These are phyloP conservation scores for Leishmania lainsoni DNA, from an alignment of 208 protist species.

Conservation along the genomic window DNA sequence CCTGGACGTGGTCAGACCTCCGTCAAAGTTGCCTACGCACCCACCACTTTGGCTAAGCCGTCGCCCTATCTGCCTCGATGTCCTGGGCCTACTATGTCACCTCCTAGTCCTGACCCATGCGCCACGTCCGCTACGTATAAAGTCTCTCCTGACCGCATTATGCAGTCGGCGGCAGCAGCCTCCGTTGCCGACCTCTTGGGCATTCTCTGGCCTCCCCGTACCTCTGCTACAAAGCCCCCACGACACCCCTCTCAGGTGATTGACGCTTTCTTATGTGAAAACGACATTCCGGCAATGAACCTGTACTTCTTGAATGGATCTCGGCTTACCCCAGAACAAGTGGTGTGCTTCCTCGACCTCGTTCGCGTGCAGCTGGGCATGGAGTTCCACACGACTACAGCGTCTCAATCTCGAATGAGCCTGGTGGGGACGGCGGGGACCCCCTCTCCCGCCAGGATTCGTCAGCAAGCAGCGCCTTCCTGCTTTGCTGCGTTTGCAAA, in stretches of 20 bases:
- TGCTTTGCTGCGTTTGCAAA: background rate
- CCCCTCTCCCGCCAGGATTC: background rate
- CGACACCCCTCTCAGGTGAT: background rate
- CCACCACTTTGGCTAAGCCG: background rate
- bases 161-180: constrained; percentile 20
- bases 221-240: background rate
- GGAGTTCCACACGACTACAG: background rate
- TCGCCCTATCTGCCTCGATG: background rate
- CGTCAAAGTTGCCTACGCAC: background rate
- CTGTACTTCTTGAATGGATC: constrained; percentile 65
- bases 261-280: background rate
- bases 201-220: constrained; percentile 61
- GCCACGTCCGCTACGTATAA: background rate
- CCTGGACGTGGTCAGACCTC: background rate
- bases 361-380: constrained; percentile 38
- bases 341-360: constrained; percentile 53
- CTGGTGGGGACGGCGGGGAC: background rate
- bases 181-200: constrained; percentile 53
- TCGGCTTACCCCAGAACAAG: constrained; percentile 55
- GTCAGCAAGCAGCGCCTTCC: background rate
- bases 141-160: background rate
- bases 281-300: constrained; percentile 1
- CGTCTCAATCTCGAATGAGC: background rate
- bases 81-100: background rate
- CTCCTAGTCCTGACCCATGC: background rate